Percentiles rank a stretch among this genome's conserved stretches.
Conservation (phyloP, 768 basidiomycete genomes). For the Ramaria sp. region DNA sequence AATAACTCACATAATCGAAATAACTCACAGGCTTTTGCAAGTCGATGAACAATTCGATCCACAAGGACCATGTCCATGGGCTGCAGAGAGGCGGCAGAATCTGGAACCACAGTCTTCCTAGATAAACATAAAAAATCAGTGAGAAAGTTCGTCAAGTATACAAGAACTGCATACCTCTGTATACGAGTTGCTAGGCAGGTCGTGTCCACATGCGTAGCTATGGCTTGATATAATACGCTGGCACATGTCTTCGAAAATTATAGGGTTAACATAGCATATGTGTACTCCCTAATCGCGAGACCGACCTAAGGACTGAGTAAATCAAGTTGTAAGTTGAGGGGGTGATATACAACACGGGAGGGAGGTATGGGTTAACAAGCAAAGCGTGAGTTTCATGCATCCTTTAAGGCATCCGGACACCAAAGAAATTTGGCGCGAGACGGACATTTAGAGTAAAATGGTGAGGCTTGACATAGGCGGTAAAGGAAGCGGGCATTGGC, state of each 20-base stretch:
- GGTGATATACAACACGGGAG: too few relatives aligned
- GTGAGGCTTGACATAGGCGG: not conserved
- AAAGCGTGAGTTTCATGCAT: not conserved
- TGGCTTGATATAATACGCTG: not conserved
- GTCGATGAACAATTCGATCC: slow-evolving; percentile 1
- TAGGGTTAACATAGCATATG: not conserved
- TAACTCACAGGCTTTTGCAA: slow-evolving; percentile 5
- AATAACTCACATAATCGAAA: not conserved
- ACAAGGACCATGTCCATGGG: not conserved
- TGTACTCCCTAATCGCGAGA: not conserved
- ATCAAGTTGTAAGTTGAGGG: not conserved
- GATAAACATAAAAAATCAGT: not conserved
- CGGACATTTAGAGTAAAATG: not conserved
- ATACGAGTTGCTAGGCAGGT: not conserved
- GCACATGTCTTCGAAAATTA: not conserved
- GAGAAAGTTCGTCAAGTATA: not conserved
- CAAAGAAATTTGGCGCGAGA: not conserved
- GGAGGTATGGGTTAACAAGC: too few relatives aligned
- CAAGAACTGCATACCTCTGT: not conserved
- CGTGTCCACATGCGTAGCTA: not conserved
- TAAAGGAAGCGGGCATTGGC: not conserved
- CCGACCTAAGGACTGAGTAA: not conserved
- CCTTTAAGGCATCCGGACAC: not conserved
- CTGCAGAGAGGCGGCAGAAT: not conserved
- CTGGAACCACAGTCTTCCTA: slow-evolving; percentile 1